Evolutionary conservation across 2,329 filamentous ascomycete genomes (phyloP).

Genomic region (Xylariaceae sp.): DNA sequence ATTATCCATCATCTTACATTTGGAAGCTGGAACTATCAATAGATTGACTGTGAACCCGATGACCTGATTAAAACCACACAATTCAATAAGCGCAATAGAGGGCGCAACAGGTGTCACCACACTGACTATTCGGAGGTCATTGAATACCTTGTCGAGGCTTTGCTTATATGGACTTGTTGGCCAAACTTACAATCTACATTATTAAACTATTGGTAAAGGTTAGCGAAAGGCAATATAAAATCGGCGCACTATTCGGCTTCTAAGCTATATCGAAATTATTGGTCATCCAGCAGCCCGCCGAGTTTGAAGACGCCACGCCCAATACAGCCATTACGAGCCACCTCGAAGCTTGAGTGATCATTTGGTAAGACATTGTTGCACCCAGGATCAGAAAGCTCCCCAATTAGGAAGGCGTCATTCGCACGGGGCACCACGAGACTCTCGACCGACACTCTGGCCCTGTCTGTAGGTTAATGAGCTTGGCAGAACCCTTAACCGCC

Average conservation of each 20-base stretch:
- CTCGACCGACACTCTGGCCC: no score
- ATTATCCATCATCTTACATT: constrained; percentile 1
- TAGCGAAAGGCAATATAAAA: no score
- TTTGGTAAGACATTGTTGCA: constrained; percentile 26
- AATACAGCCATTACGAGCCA: constrained; percentile 6
- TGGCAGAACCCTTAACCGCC: constrained; percentile 17
- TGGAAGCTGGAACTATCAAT: constrained; percentile 11
- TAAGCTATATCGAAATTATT: constrained; percentile 6
- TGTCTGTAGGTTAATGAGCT: constrained; percentile 18
- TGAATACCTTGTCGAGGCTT: not conserved
- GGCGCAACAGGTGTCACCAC: not conserved
- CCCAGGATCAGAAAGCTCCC: constrained; percentile 25
- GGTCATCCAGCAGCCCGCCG: constrained; percentile 15
- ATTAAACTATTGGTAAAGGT: no score
- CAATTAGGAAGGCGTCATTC: constrained; percentile 35
- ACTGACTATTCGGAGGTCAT: not conserved
- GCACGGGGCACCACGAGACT: constrained; percentile 32
- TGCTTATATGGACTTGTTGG: not conserved
- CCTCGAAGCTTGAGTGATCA: constrained; percentile 20
- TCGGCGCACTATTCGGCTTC: no score
- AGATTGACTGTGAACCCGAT: constrained; percentile 9
- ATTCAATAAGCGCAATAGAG: not conserved
- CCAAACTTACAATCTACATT: no score
- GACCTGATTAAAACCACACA: constrained; percentile 15
- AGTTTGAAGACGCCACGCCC: not conserved